Evolutionary conservation across 2,329 filamentous ascomycete genomes (phyloP), one percentile per base, ranked within the genome.

Genomic region (Penicillium janthinellum): DNA sequence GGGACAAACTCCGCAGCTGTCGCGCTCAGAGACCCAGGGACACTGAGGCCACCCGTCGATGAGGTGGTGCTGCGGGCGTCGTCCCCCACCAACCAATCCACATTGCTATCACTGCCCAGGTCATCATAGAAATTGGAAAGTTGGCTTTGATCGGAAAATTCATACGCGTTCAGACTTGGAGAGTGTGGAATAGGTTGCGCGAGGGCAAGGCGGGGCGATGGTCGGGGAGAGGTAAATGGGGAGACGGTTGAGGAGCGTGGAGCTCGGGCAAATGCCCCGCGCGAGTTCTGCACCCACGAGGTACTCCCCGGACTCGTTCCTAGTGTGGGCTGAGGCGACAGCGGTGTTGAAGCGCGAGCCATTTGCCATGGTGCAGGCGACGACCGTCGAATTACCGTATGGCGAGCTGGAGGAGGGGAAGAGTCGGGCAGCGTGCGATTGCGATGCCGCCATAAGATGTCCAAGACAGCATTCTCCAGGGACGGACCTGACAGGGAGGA

Each of bases 151-250:
- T 96, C 92, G 71, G 87, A 94, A 78, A 97, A 97, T 76, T 96
- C 92, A 78, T 98, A 99, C 56, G 93, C 92, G 78, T 96, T 97
- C 64, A 98, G 79, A 73, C 86, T 96, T 41, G 95, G 95, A 69
- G 93, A 97, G 76, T 98, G 92, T 4, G 95, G 95, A 69, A 98
- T 96, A 54, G 95, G 95, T 51, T 91, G 94, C 8, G 92, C 92
- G 73, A 96, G 90, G 45, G 92, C 92, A 56, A 98, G 87, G 64
- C 94, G 88, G 34, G 95, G 95, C 14, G 94, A 98, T 12, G 95
- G 93, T 54, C 93, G 89, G 34, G 95, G 95, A 10, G 94, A 98
- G 39, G 90, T 92, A 76, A 98, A 98, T 0, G 95, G 95, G 39
- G 94, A 98, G 11, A 88, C 90, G 35, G 88, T 88, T 14, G 83